phyloP scores from a whole-genome alignment of 2,329 filamentous ascomycete genomes.

The Macroventuria anomochaeta region DNA sequence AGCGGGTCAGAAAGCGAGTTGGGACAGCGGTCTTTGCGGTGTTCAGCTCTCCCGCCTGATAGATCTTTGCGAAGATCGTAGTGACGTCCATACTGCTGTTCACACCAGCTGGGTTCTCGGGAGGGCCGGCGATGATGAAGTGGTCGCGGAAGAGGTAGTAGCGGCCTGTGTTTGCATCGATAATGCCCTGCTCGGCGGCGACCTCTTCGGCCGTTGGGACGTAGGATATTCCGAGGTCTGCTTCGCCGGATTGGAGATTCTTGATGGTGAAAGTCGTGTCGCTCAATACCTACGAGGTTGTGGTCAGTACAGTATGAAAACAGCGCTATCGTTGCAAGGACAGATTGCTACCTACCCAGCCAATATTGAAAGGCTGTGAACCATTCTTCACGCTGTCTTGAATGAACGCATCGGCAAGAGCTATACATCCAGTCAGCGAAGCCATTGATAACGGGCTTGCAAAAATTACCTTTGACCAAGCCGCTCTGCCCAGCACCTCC shows the following conservation, averaged over 20 bases:
- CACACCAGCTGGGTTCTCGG: conserved; percentile 46
- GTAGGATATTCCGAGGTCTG: conserved; percentile 58
- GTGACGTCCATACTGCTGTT: conserved; percentile 37
- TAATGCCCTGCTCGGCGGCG: conserved; percentile 52
- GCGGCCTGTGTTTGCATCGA: conserved; percentile 30
- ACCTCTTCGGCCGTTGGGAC: conserved; percentile 52
- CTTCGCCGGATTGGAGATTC: conserved; percentile 49
- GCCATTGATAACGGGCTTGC: too few species aligned
- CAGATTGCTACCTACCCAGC: conserved; percentile 43
- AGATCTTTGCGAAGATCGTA: conserved; percentile 47
- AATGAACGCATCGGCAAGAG: conserved; percentile 50
- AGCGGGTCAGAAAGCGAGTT: conserved; percentile 54
- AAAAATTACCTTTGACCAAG: conserved; percentile 38
- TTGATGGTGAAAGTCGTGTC: conserved; percentile 57
- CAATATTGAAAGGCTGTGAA: conserved; percentile 50
- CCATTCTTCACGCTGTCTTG: conserved; percentile 38
- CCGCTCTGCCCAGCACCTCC: conserved; percentile 51
- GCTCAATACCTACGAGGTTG: conserved; percentile 37
- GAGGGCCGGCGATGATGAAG: conserved; percentile 54
- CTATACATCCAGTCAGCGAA: conserved; percentile 19
- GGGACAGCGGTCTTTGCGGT: conserved; percentile 37
- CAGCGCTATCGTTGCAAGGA: background rate
- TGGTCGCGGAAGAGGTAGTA: conserved; percentile 58
- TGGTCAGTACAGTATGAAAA: background rate
- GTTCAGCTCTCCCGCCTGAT: conserved; percentile 44